Conservation (phyloP, 2,329 filamentous ascomycete species). For the Penicillium sp. region DNA sequence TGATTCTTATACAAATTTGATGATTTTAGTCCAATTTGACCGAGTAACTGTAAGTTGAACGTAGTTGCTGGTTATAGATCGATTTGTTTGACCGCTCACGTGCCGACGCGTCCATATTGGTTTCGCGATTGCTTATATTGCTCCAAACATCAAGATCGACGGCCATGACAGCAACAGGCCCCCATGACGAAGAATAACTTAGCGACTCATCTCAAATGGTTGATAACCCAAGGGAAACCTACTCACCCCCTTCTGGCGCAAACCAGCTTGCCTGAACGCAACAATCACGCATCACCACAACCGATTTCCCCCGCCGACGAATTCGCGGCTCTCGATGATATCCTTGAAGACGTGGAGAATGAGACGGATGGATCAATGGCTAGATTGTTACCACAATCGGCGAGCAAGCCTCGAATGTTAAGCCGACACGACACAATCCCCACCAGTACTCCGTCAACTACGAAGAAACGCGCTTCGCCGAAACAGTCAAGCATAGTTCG, state of each 20-base stretch:
- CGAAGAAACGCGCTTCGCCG: constrained; percentile 17
- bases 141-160: constrained; percentile 9
- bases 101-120: constrained; percentile 24
- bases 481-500: constrained; percentile 17
- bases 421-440: constrained; percentile 29
- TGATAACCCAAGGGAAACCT: constrained; percentile 43
- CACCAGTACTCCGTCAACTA: constrained; percentile 21
- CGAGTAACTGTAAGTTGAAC: neutral
- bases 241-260: constrained; percentile 32
- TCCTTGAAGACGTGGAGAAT: constrained; percentile 28
- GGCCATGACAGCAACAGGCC: constrained; percentile 34
- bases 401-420: constrained; percentile 43
- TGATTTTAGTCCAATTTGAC: neutral
- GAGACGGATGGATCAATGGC: constrained; percentile 42
- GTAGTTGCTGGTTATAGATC: constrained; percentile 3
- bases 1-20: too few species aligned
- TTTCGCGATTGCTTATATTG: constrained; percentile 14
- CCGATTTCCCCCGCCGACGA: constrained; percentile 21
- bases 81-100: constrained; percentile 26
- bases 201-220: constrained; percentile 48
- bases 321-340: constrained; percentile 19
- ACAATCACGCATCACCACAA: constrained; percentile 21
- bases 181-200: constrained; percentile 53
- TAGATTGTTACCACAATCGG: constrained; percentile 44
- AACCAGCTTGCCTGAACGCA: constrained; percentile 25